These are phyloP conservation scores for Eutrema yunnanense DNA, from an alignment of 345 rosid genomes.

Conservation along the genomic window DNA sequence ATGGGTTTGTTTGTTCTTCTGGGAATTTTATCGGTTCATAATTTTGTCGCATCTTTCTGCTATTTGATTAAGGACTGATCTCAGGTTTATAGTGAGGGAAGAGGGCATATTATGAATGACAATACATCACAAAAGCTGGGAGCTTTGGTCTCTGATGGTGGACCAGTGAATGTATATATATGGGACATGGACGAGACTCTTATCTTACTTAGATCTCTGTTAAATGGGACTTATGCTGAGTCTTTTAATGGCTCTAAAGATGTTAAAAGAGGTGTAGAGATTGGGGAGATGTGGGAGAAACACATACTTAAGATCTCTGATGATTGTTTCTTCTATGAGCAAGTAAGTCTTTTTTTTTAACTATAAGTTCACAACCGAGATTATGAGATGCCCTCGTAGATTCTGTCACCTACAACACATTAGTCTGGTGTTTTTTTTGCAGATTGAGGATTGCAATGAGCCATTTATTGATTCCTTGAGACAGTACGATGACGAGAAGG, in stretches of 20 bases:
- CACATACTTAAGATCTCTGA: slow-evolving; percentile 70
- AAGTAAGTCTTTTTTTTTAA: slow-evolving; percentile 33
- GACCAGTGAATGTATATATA: slow-evolving; percentile 48
- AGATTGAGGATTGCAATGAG: slow-evolving; percentile 79
- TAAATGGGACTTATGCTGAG: slow-evolving; percentile 60
- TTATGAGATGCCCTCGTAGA: background rate
- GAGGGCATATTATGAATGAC: slow-evolving; percentile 21
- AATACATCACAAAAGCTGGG: slow-evolving; percentile 19
- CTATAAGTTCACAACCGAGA: background rate
- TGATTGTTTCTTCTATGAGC: slow-evolving; percentile 65
- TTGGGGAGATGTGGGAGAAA: slow-evolving; percentile 82
- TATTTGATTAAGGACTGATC: background rate
- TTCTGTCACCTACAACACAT: background rate
- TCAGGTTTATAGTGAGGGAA: background rate
- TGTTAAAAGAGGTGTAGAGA: slow-evolving; percentile 54
- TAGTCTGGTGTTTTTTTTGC: slow-evolving; percentile 14
- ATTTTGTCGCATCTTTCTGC: background rate
- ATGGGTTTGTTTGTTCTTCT: background rate
- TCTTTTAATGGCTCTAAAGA: slow-evolving; percentile 53
- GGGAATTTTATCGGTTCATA: background rate
- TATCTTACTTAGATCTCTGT: slow-evolving; percentile 73
- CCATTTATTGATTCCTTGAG: slow-evolving; percentile 63
- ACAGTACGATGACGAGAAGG: slow-evolving; percentile 59
- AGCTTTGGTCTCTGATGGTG: slow-evolving; percentile 19
- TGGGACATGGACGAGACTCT: slow-evolving; percentile 99